phyloP scores from a whole-genome alignment of 1,284 basidiomycete species.

The Garcileccinum viscosum region DNA sequence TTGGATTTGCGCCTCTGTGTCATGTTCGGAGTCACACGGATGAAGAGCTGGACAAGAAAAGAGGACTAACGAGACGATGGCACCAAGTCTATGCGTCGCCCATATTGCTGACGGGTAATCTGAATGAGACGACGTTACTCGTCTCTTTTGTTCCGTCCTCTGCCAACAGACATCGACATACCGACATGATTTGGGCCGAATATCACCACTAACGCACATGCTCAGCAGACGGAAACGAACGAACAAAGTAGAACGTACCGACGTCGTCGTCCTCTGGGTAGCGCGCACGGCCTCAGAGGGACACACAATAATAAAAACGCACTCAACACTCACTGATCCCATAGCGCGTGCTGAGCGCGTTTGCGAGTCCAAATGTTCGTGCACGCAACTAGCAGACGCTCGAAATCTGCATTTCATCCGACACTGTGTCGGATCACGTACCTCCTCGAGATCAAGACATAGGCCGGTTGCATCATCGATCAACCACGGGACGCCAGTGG shows the following conservation, averaged over 20 bases:
- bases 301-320: not conserved
- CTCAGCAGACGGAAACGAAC: constrained; percentile 8
- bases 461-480: constrained; percentile 69
- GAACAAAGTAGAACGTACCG: constrained; percentile 49
- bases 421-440: constrained; percentile 38
- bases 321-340: constrained; percentile 55
- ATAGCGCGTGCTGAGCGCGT: constrained; percentile 61
- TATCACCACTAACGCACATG: constrained; percentile 57
- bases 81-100: constrained; percentile 75
- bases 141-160: no score
- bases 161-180: constrained; percentile 35
- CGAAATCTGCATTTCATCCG: not conserved
- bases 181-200: constrained; percentile 76
- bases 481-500: constrained; percentile 58
- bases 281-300: constrained; percentile 3
- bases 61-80: constrained; percentile 60
- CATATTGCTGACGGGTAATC: constrained; percentile 77
- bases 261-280: constrained; percentile 43
- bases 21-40: not conserved
- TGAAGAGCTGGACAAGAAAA: not conserved
- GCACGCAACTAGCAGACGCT: constrained; percentile 45
- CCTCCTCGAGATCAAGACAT: constrained; percentile 55
- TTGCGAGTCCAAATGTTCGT: constrained; percentile 67
- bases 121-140: constrained; percentile 27
- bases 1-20: constrained; percentile 63